Evolutionary conservation across 1,139 yeast genomes (phyloP).

Genomic region (Taphrina wiesneri): DNA sequence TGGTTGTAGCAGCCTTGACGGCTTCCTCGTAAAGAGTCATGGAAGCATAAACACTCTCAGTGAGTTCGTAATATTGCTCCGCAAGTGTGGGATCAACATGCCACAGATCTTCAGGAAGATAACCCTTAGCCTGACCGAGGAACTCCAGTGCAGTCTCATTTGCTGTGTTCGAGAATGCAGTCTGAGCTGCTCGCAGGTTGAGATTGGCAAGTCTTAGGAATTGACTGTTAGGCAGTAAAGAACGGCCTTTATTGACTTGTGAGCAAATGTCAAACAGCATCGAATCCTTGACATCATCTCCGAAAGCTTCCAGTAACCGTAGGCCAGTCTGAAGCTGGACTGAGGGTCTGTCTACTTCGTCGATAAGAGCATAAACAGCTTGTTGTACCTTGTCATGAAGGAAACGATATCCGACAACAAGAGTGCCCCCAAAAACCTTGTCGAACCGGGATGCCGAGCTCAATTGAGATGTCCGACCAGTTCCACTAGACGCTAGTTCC

Average conservation of each 20-base stretch:
- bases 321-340: conserved; percentile 20
- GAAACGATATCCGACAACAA: conserved; percentile 28
- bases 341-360: conserved; percentile 3
- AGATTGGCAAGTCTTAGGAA: conserved; percentile 7
- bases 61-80: conserved; percentile 3
- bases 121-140: conserved; percentile 1
- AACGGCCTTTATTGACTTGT: conserved; percentile 21
- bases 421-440: conserved; percentile 4
- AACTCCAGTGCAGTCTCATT: background rate
- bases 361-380: conserved; percentile 27
- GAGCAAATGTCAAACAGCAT: conserved; percentile 30
- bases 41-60: conserved; percentile 13
- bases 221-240: background rate
- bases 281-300: background rate
- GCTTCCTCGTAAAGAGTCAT: conserved; percentile 20
- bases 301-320: background rate
- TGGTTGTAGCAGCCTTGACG: background rate
- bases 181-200: conserved; percentile 25
- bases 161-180: conserved; percentile 27
- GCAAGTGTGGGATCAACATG: background rate
- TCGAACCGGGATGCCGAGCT: background rate
- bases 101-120: conserved; percentile 13
- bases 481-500: background rate
- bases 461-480: background rate
- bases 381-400: conserved; percentile 34